Percentiles rank a stretch among this genome's conserved stretches.
Evolutionary conservation across 768 basidiomycete species (phyloP).

Genomic region (Scleroderma bovista): DNA sequence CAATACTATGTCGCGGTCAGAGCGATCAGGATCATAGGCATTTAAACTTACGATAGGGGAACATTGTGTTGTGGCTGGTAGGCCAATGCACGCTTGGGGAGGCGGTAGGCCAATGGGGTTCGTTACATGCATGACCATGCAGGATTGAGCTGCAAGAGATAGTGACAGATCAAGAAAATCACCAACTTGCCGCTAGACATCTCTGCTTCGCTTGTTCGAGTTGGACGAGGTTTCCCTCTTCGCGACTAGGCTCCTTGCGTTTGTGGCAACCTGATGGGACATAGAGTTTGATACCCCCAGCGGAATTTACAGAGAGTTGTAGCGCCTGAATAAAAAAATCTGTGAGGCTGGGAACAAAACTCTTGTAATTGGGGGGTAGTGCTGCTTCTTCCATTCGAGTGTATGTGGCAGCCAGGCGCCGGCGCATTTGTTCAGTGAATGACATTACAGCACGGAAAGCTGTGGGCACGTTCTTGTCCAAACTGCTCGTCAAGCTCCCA

Average conservation of each 20-base stretch:
- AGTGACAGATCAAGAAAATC: too few species aligned
- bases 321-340: background rate
- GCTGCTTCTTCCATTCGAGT: background rate
- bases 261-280: background rate
- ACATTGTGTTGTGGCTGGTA: too few species aligned
- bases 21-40: too few species aligned
- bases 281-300: background rate
- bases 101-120: too few species aligned
- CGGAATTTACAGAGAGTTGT: background rate
- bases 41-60: too few species aligned
- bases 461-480: background rate
- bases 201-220: background rate
- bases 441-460: conserved; percentile 2
- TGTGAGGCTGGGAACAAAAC: background rate
- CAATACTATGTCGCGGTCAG: too few species aligned
- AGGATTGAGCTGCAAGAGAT: too few species aligned
- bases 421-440: conserved; percentile 3
- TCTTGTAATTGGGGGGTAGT: conserved; percentile 8
- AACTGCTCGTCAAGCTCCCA: background rate
- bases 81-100: too few species aligned
- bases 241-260: background rate
- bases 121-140: too few species aligned
- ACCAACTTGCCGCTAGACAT: too few species aligned
- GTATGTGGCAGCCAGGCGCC: background rate
- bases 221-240: too few species aligned